These are phyloP conservation scores for Priceomyces melissophilus DNA, from an alignment of 805 yeast species.

Conservation along the genomic window DNA sequence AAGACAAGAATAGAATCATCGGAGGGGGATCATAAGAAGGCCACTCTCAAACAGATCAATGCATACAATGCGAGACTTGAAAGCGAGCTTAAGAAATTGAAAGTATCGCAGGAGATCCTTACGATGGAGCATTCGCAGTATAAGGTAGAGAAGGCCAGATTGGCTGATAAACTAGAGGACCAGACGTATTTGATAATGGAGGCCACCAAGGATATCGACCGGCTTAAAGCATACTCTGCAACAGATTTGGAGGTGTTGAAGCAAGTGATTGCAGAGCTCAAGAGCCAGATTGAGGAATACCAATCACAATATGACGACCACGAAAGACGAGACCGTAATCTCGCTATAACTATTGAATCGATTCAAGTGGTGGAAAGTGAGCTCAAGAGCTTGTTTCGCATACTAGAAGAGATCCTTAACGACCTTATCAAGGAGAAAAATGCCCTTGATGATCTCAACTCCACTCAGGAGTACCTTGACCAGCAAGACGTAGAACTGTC, in stretches of 20 bases:
- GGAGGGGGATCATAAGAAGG: slow-evolving; percentile 22
- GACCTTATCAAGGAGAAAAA: slow-evolving; percentile 44
- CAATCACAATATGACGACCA: slow-evolving; percentile 16
- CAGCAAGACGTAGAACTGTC: slow-evolving; percentile 32
- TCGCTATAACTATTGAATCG: slow-evolving; percentile 55
- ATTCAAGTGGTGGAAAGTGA: slow-evolving; percentile 43
- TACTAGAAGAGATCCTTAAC: slow-evolving; percentile 48
- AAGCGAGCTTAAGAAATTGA: slow-evolving; percentile 56
- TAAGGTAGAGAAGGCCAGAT: slow-evolving; percentile 56
- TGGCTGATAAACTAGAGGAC: slow-evolving; percentile 59
- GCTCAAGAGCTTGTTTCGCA: slow-evolving; percentile 43
- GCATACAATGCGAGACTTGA: slow-evolving; percentile 56
- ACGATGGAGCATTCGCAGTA: slow-evolving; percentile 61
- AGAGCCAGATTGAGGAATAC: slow-evolving; percentile 39
- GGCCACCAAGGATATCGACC: slow-evolving; percentile 55
- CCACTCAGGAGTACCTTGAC: slow-evolving; percentile 40
- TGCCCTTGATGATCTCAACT: slow-evolving; percentile 32
- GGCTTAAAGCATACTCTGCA: slow-evolving; percentile 54
- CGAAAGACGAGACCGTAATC: slow-evolving; percentile 48
- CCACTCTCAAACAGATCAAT: slow-evolving; percentile 37
- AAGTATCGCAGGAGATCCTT: slow-evolving; percentile 58
- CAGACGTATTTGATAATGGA: slow-evolving; percentile 56
- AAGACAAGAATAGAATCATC: slow-evolving; percentile 30
- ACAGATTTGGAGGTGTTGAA: slow-evolving; percentile 57
- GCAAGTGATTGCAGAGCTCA: slow-evolving; percentile 52